phyloP scores from a whole-genome alignment of 371 early-diverging fungal genomes.

The Actinomortierella wolfii region DNA sequence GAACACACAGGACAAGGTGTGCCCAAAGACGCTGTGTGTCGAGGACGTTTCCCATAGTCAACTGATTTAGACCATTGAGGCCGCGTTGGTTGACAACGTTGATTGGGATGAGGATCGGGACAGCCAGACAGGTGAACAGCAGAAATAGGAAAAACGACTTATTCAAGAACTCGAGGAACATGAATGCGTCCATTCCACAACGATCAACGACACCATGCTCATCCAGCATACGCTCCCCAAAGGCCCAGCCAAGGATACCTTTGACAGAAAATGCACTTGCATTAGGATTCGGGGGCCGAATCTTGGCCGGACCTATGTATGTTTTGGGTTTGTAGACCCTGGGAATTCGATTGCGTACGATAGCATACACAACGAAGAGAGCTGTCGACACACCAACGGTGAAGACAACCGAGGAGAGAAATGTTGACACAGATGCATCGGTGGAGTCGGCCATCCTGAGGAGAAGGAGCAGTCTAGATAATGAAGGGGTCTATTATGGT shows the following conservation, averaged over 20 bases:
- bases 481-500: too few relatives aligned
- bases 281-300: neutral
- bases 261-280: neutral
- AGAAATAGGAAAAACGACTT: constrained; percentile 38
- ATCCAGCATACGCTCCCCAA: constrained; percentile 3
- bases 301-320: constrained; percentile 20
- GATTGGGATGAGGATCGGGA: constrained; percentile 36
- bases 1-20: constrained; percentile 29
- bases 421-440: constrained; percentile 35
- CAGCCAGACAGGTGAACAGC: constrained; percentile 22
- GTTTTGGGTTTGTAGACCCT: constrained; percentile 33
- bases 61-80: constrained; percentile 31
- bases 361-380: constrained; percentile 21
- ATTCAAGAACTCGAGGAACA: constrained; percentile 34
- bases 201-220: constrained; percentile 21
- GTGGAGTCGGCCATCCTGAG: neutral
- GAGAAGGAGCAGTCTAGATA: too few relatives aligned
- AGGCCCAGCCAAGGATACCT: constrained; percentile 15
- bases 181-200: constrained; percentile 39
- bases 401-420: constrained; percentile 30
- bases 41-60: constrained; percentile 37
- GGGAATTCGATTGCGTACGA: constrained; percentile 19
- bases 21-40: constrained; percentile 39
- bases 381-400: constrained; percentile 14
- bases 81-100: constrained; percentile 19